phyloP scores from a whole-genome alignment of 116 monocot genomes.

The Iris pallida region DNA sequence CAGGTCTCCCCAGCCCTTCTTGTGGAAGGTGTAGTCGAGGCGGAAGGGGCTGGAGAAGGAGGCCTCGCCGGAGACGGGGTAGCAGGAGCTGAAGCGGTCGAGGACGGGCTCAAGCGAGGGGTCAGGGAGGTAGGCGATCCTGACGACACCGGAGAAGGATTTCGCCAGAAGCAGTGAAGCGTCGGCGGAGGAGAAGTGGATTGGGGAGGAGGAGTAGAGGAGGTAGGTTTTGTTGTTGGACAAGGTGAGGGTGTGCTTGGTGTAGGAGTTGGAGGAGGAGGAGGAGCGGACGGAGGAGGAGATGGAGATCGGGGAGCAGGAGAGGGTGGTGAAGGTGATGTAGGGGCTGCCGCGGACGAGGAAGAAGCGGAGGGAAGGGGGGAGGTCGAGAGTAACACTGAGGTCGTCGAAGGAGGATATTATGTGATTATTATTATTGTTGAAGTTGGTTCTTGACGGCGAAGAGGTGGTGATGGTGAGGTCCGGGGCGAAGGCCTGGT shows the following conservation, averaged over 20 bases:
- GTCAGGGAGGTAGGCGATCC: conserved; percentile 54
- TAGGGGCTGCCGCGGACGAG: conserved; percentile 68
- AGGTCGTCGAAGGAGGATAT: conserved; percentile 66
- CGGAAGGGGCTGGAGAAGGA: conserved; percentile 42
- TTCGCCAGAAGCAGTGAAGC: conserved; percentile 24
- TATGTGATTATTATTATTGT: conserved; percentile 27
- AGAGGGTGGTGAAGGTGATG: conserved; percentile 41
- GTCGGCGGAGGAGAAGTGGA: conserved; percentile 28
- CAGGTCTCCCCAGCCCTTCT: conserved; percentile 72
- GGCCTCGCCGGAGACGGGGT: conserved; percentile 66
- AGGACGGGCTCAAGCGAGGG: conserved; percentile 44
- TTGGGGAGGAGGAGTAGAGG: conserved; percentile 71
- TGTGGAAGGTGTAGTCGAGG: conserved; percentile 76
- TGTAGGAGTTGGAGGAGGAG: conserved; percentile 45
- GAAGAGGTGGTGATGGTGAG: conserved; percentile 23
- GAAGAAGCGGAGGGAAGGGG: conserved; percentile 46
- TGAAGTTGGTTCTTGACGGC: background rate
- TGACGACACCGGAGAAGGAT: conserved; percentile 55
- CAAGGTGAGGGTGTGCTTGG: conserved; percentile 56
- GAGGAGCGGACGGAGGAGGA: no score
- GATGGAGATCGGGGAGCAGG: conserved; percentile 36
- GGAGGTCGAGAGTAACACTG: conserved; percentile 59
- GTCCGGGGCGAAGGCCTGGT: conserved; percentile 61
- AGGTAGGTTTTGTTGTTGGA: conserved; percentile 67
- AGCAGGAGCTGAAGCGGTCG: conserved; percentile 69